Evolutionary conservation across 305 asterid genomes (phyloP).

Genomic region (Salvia sclarea): DNA sequence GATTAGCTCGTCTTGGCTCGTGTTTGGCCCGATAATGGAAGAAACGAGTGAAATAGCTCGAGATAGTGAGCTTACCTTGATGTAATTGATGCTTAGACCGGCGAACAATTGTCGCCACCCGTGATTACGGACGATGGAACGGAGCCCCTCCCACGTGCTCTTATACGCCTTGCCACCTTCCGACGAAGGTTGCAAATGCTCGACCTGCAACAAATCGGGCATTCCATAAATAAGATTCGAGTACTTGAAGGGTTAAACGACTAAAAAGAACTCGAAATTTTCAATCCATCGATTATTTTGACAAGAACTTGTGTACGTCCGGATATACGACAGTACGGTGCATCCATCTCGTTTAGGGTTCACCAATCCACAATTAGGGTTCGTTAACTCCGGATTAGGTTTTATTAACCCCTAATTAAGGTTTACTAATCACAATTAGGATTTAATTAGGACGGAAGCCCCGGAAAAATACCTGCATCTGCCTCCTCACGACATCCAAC

Average conservation of each 20-base stretch:
- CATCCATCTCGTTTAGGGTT: too few species aligned
- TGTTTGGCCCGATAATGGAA: background rate
- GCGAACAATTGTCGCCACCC: slow-evolving; percentile 93
- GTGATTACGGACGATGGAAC: slow-evolving; percentile 58
- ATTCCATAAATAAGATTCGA: too few species aligned
- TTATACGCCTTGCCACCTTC: slow-evolving; percentile 49
- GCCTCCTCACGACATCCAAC: slow-evolving; percentile 90
- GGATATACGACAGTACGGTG: too few species aligned
- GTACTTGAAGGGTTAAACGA: background rate
- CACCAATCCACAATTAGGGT: too few species aligned
- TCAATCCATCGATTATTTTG: too few species aligned
- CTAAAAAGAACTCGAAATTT: too few species aligned
- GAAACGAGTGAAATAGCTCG: background rate
- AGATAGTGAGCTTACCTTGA: slow-evolving; percentile 57
- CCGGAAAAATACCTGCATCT: slow-evolving; percentile 88
- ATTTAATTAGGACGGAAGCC: too few species aligned
- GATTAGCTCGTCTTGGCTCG: background rate
- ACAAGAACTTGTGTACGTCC: too few species aligned
- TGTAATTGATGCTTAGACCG: slow-evolving; percentile 91
- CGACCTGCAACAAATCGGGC: slow-evolving; percentile 56
- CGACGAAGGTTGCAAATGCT: slow-evolving; percentile 59
- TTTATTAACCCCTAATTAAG: too few species aligned
- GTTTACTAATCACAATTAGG: too few species aligned
- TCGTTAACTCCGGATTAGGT: too few species aligned
- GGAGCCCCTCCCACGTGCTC: slow-evolving; percentile 74